These are phyloP conservation scores for Chlamydomonas schloesseri DNA, from an alignment of 139 green algal species.

Conservation along the genomic window DNA sequence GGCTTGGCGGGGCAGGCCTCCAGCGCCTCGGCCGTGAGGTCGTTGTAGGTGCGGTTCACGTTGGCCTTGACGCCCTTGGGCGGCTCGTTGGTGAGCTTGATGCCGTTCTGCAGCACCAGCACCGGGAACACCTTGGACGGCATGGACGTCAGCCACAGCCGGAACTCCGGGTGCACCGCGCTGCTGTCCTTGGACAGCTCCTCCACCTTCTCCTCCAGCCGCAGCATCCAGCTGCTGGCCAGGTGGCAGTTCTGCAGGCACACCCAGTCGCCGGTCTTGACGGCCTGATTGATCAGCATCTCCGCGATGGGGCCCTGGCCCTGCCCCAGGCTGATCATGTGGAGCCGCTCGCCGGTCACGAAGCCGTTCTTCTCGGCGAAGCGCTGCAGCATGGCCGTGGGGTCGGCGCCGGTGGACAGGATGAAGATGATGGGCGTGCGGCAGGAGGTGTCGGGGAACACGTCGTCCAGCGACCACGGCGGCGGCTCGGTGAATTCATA, in stretches of 20 bases:
- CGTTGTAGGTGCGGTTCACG: slow-evolving; percentile 75
- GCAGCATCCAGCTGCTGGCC: slow-evolving; percentile 85
- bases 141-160: slow-evolving; percentile 89
- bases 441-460: slow-evolving; percentile 80
- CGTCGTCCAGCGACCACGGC: slow-evolving; percentile 86
- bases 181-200: slow-evolving; percentile 51
- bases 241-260: slow-evolving; percentile 95
- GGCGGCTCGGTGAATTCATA: slow-evolving; percentile 77
- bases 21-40: slow-evolving; percentile 68
- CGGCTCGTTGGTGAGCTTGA: slow-evolving; percentile 88
- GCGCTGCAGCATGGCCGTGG: slow-evolving; percentile 82
- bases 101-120: slow-evolving; percentile 77
- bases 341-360: slow-evolving; percentile 72
- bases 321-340: slow-evolving; percentile 89
- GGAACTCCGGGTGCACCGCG: slow-evolving; percentile 77
- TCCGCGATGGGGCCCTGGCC: slow-evolving; percentile 85
- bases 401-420: slow-evolving; percentile 86
- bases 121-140: slow-evolving; percentile 79
- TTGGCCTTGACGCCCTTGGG: slow-evolving; percentile 84
- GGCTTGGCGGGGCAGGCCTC: slow-evolving; percentile 65
- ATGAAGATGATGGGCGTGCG: slow-evolving; percentile 90
- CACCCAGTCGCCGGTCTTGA: slow-evolving; percentile 84
- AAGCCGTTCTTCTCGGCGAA: slow-evolving; percentile 79
- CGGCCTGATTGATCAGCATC: slow-evolving; percentile 75
- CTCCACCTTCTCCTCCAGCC: slow-evolving; percentile 70